Conservation (phyloP, 1,284 basidiomycete species). For the Pterulicium gracile region DNA sequence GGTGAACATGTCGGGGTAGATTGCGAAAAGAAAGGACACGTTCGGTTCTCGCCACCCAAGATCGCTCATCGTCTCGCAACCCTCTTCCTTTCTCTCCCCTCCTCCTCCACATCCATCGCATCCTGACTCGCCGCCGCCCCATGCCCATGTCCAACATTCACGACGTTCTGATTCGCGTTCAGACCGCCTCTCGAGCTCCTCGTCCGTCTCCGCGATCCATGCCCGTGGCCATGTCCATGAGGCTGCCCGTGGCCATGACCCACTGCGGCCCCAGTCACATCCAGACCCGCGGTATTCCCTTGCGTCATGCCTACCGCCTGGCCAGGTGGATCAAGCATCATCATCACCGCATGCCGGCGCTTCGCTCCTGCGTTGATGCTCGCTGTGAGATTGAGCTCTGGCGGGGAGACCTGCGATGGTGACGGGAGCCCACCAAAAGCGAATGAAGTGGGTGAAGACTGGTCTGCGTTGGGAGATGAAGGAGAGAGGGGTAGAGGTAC, state of each 20-base stretch:
- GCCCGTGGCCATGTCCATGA: constrained; percentile 11
- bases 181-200: constrained; percentile 27
- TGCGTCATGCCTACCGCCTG: background rate
- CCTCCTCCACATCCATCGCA: constrained; percentile 52
- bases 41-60: no score
- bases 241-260: constrained; percentile 13
- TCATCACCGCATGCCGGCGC: constrained; percentile 25
- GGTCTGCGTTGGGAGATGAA: constrained; percentile 13
- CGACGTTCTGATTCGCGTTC: constrained; percentile 23
- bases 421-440: constrained; percentile 10
- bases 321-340: constrained; percentile 15
- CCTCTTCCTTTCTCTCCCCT: constrained; percentile 45
- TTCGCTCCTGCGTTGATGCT: constrained; percentile 20
- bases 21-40: no score
- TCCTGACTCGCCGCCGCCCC: constrained; percentile 20
- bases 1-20: no score
- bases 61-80: constrained; percentile 36
- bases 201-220: constrained; percentile 26
- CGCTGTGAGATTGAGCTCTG: constrained; percentile 7
- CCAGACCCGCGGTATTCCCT: constrained; percentile 27
- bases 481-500: constrained; percentile 8
- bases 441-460: constrained; percentile 8
- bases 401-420: constrained; percentile 1
- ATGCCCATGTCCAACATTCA: no score
- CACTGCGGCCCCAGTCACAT: constrained; percentile 16